Percentiles rank a stretch among this genome's conserved stretches.
Evolutionary conservation across 306 rosid genomes (phyloP).

Genomic region (Parietaria judaica): DNA sequence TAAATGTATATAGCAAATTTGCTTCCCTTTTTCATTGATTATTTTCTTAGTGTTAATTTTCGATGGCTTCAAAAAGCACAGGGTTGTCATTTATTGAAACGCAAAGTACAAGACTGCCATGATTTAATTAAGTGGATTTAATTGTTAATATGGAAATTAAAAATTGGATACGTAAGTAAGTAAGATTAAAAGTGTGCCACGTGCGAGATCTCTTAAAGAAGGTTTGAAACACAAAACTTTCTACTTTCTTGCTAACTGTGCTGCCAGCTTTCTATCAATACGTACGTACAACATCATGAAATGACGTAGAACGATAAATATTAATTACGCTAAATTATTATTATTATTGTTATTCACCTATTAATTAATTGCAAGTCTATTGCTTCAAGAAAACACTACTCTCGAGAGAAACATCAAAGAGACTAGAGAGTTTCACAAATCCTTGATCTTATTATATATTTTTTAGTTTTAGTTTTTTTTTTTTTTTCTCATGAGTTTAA

Average conservation of each 20-base stretch:
- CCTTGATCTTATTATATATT: too few species aligned
- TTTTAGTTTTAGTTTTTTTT: too few species aligned
- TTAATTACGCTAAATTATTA: too few species aligned
- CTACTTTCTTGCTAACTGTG: slow-evolving; percentile 28
- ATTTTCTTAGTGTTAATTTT: not conserved
- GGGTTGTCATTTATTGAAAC: not conserved
- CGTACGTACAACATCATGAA: slow-evolving; percentile 12
- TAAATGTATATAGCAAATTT: slow-evolving; percentile 27
- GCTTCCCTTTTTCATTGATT: slow-evolving; percentile 8
- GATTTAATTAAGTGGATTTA: too few species aligned
- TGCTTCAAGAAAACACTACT: not conserved
- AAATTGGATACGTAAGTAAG: not conserved
- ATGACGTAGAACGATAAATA: slow-evolving; percentile 2
- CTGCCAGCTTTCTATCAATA: slow-evolving; percentile 32
- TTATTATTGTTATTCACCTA: too few species aligned
- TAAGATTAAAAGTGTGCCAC: not conserved
- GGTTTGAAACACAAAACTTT: slow-evolving; percentile 18
- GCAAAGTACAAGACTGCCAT: not conserved
- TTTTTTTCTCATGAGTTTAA: too few species aligned
- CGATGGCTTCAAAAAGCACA: not conserved
- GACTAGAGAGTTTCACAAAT: too few species aligned
- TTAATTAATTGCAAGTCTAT: too few species aligned
- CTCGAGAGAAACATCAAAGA: too few species aligned
- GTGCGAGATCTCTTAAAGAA: slow-evolving; percentile 13
- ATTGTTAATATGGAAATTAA: too few species aligned